phyloP scores from a whole-genome alignment of 2,329 filamentous ascomycete species.

The Penicillium rolfsii region DNA sequence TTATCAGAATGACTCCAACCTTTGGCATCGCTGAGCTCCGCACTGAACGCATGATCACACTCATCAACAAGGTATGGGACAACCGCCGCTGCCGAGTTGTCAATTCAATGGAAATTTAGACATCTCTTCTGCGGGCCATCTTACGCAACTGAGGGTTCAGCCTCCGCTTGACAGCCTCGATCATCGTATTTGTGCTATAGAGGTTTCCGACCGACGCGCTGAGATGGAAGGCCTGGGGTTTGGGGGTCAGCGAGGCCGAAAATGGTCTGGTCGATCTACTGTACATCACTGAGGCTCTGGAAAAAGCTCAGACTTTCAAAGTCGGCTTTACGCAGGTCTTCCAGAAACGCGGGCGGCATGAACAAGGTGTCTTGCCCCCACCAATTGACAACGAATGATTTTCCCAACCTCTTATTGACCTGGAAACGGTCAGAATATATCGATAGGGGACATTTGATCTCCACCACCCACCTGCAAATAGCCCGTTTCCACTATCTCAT shows the following conservation, averaged over 20 bases:
- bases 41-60: not conserved
- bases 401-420: not conserved
- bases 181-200: not conserved
- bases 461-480: not conserved
- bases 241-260: not conserved
- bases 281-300: not conserved
- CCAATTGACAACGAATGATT: not conserved
- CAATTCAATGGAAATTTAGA: not conserved
- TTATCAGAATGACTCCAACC: not conserved
- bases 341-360: not conserved
- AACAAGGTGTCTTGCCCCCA: not conserved
- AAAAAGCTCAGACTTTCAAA: not conserved
- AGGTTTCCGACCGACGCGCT: not conserved
- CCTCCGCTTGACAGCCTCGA: not conserved
- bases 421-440: not conserved
- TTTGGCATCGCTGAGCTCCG: not conserved
- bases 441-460: not conserved
- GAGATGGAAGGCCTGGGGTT: not conserved
- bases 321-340: not conserved
- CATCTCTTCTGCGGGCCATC: not conserved
- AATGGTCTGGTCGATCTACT: not conserved
- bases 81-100: not conserved
- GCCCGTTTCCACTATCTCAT: not conserved
- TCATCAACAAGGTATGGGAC: not conserved
- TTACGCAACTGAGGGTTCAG: not conserved